A percentile compares a stretch with the other conserved stretches of the same genome.
Evolutionary conservation across 805 yeast species (phyloP).

Genomic region (Scheffersomyces amazonensis): DNA sequence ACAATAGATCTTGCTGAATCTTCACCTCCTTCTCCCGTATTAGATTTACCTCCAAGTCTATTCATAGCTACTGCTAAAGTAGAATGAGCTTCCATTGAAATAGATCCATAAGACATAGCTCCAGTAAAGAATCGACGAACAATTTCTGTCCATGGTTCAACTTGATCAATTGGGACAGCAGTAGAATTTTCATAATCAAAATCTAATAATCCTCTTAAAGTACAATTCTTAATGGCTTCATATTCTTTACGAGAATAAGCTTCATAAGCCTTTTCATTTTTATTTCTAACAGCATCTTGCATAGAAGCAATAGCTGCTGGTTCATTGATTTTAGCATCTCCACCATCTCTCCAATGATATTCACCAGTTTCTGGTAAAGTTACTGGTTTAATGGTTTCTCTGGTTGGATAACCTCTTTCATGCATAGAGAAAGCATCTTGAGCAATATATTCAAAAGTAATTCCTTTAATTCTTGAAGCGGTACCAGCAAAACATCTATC

Average conservation of each 20-base stretch:
- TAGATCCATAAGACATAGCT: constrained; percentile 99
- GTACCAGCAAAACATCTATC: constrained; percentile 97
- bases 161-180: constrained; percentile 93
- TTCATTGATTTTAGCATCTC: constrained; percentile 91
- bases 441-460: constrained; percentile 92
- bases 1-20: constrained; percentile 86
- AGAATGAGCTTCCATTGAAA: constrained; percentile 97
- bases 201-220: constrained; percentile 90
- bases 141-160: constrained; percentile 99
- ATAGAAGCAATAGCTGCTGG: constrained; percentile 93
- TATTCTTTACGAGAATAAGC: constrained; percentile 85
- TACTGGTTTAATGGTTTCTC: constrained; percentile 66
- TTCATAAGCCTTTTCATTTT: constrained; percentile 89
- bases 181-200: constrained; percentile 72
- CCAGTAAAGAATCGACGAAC: constrained; percentile 98
- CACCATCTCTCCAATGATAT: constrained; percentile 98
- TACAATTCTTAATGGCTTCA: constrained; percentile 89
- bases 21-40: constrained; percentile 99
- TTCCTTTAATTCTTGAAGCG: constrained; percentile 94
- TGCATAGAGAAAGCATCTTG: constrained; percentile 95
- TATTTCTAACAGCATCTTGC: constrained; percentile 98
- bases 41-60: constrained; percentile 94
- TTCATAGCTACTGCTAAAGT: constrained; percentile 98
- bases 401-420: constrained; percentile 84
- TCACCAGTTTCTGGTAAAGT: constrained; percentile 94